These are phyloP conservation scores for Termitomyces sp. DNA, from an alignment of 768 basidiomycete species.

Conservation along the genomic window DNA sequence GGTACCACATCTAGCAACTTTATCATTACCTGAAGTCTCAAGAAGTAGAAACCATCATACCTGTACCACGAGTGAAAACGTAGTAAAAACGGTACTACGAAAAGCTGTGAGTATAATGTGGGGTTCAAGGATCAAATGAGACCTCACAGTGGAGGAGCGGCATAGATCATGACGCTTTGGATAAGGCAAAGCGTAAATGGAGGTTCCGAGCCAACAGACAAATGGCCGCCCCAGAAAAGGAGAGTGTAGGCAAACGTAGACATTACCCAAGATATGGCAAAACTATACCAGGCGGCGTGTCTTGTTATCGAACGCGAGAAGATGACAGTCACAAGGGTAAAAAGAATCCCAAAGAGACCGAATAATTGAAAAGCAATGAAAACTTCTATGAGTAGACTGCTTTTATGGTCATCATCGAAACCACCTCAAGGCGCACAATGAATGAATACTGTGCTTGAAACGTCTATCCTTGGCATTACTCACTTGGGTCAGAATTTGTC, in stretches of 20 bases:
- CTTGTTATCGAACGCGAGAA: conserved; percentile 11
- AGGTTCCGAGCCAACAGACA: neutral
- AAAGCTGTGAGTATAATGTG: neutral
- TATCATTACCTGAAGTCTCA: neutral
- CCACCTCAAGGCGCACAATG: too few relatives aligned
- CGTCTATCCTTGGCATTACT: neutral
- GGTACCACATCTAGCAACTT: neutral
- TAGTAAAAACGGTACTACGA: neutral
- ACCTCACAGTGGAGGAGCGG: neutral
- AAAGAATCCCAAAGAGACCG: neutral
- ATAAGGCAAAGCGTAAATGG: neutral
- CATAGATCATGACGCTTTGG: neutral
- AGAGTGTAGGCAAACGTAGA: conserved; percentile 25
- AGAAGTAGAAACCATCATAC: neutral
- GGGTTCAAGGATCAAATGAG: neutral
- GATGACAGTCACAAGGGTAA: neutral
- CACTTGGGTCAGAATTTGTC: neutral
- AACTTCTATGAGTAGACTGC: neutral
- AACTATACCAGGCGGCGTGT: conserved; percentile 27
- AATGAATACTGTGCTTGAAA: too few relatives aligned
- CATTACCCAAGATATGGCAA: conserved; percentile 25
- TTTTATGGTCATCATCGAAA: neutral
- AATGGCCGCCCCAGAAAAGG: conserved; percentile 20
- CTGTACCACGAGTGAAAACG: neutral
- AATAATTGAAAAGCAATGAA: neutral